Evolutionary conservation across 2,329 filamentous ascomycete genomes (phyloP).

Genomic region (Polychaeton citri): DNA sequence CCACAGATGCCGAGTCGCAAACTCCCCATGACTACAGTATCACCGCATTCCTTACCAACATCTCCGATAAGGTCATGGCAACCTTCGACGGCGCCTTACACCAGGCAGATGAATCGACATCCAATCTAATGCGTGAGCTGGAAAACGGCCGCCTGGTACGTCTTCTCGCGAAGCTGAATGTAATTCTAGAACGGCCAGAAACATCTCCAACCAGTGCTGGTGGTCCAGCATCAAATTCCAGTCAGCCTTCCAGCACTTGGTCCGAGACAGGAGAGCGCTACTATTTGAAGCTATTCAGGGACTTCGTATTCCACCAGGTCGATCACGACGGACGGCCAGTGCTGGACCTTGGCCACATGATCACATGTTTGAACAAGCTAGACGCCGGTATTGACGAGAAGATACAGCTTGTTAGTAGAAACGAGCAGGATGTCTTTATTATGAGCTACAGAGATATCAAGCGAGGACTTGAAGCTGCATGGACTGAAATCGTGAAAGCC

Average conservation of each 20-base stretch:
- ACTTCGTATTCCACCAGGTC: conserved; percentile 95
- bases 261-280: conserved; percentile 88
- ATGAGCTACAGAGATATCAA: conserved; percentile 85
- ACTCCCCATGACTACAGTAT: conserved; percentile 58
- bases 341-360: conserved; percentile 74
- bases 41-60: conserved; percentile 64
- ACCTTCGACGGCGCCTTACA: conserved; percentile 71
- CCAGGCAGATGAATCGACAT: conserved; percentile 59
- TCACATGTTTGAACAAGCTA: conserved; percentile 78
- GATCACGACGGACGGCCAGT: conserved; percentile 72
- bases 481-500: conserved; percentile 42
- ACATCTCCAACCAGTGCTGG: conserved; percentile 41
- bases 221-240: conserved; percentile 15
- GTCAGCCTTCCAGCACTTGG: conserved; percentile 42
- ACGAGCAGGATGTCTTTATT: conserved; percentile 79
- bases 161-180: conserved; percentile 67
- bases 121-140: conserved; percentile 63
- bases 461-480: conserved; percentile 47
- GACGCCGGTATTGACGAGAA: conserved; percentile 82
- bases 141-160: conserved; percentile 82
- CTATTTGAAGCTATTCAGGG: conserved; percentile 84
- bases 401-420: conserved; percentile 71
- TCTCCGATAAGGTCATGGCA: conserved; percentile 62
- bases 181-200: conserved; percentile 82
- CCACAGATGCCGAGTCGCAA: conserved; percentile 21